Conservation (phyloP, 2,329 filamentous ascomycete genomes). For the Ophiostoma ulmi region DNA sequence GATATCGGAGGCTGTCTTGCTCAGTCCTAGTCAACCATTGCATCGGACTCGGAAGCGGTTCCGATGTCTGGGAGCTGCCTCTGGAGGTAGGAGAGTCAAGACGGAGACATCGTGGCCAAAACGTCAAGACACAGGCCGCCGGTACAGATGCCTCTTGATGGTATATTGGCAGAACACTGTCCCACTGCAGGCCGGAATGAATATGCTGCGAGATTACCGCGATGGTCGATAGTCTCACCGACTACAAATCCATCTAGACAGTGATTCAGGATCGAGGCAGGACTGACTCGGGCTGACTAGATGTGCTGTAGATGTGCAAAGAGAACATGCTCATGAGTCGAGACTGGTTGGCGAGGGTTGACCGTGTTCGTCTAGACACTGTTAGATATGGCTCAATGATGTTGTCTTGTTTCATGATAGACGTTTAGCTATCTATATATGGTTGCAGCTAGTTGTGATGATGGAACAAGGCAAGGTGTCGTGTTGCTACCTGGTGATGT, state of each 20-base stretch:
- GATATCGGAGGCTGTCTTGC: no score
- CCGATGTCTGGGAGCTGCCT: background rate
- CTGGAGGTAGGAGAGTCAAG: background rate
- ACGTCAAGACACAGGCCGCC: background rate
- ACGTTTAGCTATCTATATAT: no score
- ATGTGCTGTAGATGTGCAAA: background rate
- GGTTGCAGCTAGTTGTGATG: background rate
- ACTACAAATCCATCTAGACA: background rate
- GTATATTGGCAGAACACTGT: background rate
- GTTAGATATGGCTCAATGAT: background rate
- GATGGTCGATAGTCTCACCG: background rate
- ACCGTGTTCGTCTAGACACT: background rate
- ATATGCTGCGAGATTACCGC: background rate
- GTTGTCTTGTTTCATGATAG: background rate
- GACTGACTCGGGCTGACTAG: background rate
- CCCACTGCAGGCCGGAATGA: background rate
- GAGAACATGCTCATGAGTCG: background rate
- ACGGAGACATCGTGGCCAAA: background rate
- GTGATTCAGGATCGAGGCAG: background rate
- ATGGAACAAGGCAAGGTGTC: background rate
- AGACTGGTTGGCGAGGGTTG: background rate
- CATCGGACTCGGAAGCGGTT: background rate
- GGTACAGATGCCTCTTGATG: background rate
- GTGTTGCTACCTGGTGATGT: background rate
- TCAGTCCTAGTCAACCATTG: background rate